Evolutionary conservation across 192 early-diverging fungal species (phyloP), one percentile per base, ranked within the genome.

Genomic region (Linnemannia schmuckeri): DNA sequence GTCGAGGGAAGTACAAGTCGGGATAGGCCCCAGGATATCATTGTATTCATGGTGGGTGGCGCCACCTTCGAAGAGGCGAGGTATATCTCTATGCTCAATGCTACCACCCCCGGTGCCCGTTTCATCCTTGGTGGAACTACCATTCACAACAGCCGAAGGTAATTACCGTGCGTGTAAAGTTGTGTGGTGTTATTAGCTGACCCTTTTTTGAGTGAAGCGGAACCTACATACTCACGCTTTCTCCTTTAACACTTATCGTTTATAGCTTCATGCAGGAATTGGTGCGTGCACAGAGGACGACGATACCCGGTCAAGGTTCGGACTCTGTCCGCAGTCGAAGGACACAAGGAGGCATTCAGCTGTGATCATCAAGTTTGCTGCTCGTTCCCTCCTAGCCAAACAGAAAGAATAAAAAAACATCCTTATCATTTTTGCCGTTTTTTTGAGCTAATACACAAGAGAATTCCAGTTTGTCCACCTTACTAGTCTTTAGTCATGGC

Each of bases 41-140:
- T 99, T 74, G 92, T 99, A 24, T 99, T 99, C 90, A 95, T 99
- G 73, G 91, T 98, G 69, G 99, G 99, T 37, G 99, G 99, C n/a
- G 92, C 93, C 2, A 99, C 98, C 0, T 96, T 96, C 88, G 97
- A 97, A 63, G 99, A 99, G 79, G 96, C 97, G 22, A 88, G 94
- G 61, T 96, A 97, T 79, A 92, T 99, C 66, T 90, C 94, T 49
- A 94, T 95, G 90, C 88, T 99, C 6, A 99, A 99, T 87, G 91
- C 94, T 9, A 63, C 92, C 9, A 93, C 91, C 17, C 93, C 96
- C 27, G 97, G 96, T 35, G 91, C 96, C 27, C 91, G 96, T 9
- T 89, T 99, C 63, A 90, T 99, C 68, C 89, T 99, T 7, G 99
- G 99, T n/a, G 97, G 98, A 20, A 98, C 97, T 6, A 95, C 91